phyloP scores from a whole-genome alignment of 2,329 filamentous ascomycete species.

The Penicillium sp. region DNA sequence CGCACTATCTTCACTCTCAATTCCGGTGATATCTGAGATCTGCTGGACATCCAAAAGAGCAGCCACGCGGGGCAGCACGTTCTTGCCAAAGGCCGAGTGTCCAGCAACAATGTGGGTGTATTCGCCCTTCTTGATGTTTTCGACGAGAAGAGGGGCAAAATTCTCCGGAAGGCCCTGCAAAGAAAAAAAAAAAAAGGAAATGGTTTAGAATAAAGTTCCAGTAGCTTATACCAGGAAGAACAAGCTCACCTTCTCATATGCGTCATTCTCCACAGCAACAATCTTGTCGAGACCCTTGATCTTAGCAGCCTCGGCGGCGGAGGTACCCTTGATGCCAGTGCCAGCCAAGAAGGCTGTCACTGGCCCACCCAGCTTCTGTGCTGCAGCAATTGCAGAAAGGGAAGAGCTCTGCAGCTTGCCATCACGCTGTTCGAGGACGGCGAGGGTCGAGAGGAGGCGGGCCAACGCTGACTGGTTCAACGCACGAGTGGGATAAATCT shows the following conservation, averaged over 20 bases:
- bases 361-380: slow-evolving; percentile 78
- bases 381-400: slow-evolving; percentile 81
- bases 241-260: slow-evolving; percentile 78
- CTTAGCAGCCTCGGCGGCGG: slow-evolving; percentile 81
- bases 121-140: slow-evolving; percentile 94
- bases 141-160: slow-evolving; percentile 86
- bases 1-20: slow-evolving; percentile 82
- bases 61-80: slow-evolving; percentile 84
- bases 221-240: not conserved
- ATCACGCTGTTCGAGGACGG: slow-evolving; percentile 87
- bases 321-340: slow-evolving; percentile 67
- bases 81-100: slow-evolving; percentile 97
- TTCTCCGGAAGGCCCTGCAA: slow-evolving; percentile 83
- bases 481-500: slow-evolving; percentile 43
- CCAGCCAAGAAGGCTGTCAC: slow-evolving; percentile 89
- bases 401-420: slow-evolving; percentile 83
- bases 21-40: slow-evolving; percentile 83
- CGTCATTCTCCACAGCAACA: slow-evolving; percentile 79
- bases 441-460: slow-evolving; percentile 81
- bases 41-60: slow-evolving; percentile 90
- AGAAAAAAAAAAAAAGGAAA: not conserved
- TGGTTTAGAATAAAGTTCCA: not conserved
- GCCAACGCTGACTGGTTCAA: slow-evolving; percentile 57
- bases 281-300: slow-evolving; percentile 90
- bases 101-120: slow-evolving; percentile 90